These are phyloP conservation scores for Termitomyces sp. DNA, from an alignment of 768 basidiomycete genomes.

Conservation along the genomic window DNA sequence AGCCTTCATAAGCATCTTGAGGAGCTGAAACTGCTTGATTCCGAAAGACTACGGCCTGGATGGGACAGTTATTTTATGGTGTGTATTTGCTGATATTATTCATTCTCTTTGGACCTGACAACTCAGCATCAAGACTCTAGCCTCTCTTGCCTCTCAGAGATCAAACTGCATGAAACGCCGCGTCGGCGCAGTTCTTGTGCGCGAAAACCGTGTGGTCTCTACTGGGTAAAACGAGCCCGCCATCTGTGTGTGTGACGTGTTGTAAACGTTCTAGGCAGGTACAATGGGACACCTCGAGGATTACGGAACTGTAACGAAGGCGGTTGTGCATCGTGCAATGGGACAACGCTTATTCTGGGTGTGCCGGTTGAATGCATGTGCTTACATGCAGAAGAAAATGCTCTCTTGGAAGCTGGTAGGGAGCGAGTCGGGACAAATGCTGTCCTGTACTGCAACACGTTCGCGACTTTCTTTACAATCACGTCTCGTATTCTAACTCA, in stretches of 20 bases:
- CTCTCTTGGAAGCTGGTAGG: slow-evolving; percentile 87
- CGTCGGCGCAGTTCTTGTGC: slow-evolving; percentile 91
- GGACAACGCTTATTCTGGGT: slow-evolving; percentile 38
- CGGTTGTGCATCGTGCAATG: slow-evolving; percentile 82
- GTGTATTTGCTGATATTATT: slow-evolving; percentile 13
- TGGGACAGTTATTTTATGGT: slow-evolving; percentile 99
- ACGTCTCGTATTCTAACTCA: not conserved
- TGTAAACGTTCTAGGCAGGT: slow-evolving; percentile 41
- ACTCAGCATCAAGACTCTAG: slow-evolving; percentile 65
- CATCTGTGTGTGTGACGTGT: not conserved
- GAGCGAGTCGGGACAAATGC: slow-evolving; percentile 82
- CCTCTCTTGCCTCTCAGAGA: slow-evolving; percentile 81
- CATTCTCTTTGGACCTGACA: not conserved
- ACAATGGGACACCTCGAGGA: slow-evolving; percentile 95
- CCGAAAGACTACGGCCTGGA: slow-evolving; percentile 75
- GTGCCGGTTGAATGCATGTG: slow-evolving; percentile 81
- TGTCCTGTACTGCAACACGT: slow-evolving; percentile 99
- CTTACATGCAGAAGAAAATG: slow-evolving; percentile 97
- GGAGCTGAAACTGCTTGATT: slow-evolving; percentile 61
- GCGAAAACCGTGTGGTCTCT: slow-evolving; percentile 73
- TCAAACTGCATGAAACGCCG: slow-evolving; percentile 98
- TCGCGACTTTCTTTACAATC: slow-evolving; percentile 21
- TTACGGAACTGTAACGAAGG: slow-evolving; percentile 89
- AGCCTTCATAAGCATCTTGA: slow-evolving; percentile 64
- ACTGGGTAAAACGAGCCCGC: slow-evolving; percentile 54